Percentiles rank a stretch among this genome's conserved stretches.
Evolutionary conservation across 192 early-diverging fungal species (phyloP).

Genomic region (Physocladia obscura): DNA sequence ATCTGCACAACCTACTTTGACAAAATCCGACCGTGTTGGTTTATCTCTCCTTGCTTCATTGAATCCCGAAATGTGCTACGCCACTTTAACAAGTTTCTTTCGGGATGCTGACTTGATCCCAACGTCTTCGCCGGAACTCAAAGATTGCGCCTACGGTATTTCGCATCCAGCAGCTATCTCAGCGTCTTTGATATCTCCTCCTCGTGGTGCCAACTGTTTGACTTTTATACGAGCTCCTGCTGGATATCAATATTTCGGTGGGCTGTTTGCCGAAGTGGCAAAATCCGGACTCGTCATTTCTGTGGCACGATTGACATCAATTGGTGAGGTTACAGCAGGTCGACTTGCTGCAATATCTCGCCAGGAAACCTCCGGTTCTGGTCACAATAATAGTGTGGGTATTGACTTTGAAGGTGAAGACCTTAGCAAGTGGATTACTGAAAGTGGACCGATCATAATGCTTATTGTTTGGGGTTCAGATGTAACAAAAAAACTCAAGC

Average conservation of each 20-base stretch:
- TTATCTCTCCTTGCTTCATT: constrained; percentile 3
- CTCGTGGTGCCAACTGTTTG: not conserved
- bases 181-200: constrained; percentile 1
- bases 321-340: not conserved
- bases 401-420: not conserved
- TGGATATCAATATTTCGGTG: no score
- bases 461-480: not conserved
- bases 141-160: not conserved
- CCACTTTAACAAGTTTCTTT: constrained; percentile 12
- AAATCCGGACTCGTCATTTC: not conserved
- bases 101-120: constrained; percentile 15
- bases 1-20: not conserved
- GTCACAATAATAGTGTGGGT: not conserved
- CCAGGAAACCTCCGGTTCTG: not conserved
- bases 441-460: not conserved
- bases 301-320: not conserved
- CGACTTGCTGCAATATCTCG: not conserved
- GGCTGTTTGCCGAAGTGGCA: not conserved
- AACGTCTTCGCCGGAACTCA: not conserved
- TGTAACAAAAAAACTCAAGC: not conserved
- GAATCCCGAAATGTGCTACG: constrained; percentile 10
- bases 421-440: not conserved
- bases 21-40: not conserved
- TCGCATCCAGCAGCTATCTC: not conserved
- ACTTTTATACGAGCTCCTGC: not conserved